Evolutionary conservation across 2,329 filamentous ascomycete species (phyloP).

Genomic region (Pseudogymnoascus sp.): DNA sequence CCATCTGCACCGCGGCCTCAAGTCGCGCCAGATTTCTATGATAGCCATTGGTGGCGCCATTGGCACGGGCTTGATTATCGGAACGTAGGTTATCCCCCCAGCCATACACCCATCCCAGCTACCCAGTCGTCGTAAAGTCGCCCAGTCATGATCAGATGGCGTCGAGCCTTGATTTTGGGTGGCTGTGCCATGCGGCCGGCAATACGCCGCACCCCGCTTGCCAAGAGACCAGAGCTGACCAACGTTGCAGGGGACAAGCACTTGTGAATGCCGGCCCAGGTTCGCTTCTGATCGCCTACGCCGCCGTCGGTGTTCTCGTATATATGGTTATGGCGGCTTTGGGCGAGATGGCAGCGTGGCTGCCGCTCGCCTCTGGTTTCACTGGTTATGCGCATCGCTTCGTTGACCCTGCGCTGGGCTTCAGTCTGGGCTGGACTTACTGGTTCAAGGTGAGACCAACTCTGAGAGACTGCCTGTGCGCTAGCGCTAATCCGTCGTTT

Average conservation of each 20-base stretch:
- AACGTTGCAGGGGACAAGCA: constrained; percentile 20
- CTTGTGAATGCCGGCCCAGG: constrained; percentile 40
- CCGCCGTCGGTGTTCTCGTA: constrained; percentile 61
- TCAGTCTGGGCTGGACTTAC: constrained; percentile 48
- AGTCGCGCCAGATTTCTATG: constrained; percentile 49
- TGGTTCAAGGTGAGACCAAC: constrained; percentile 24
- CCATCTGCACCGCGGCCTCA: constrained; percentile 41
- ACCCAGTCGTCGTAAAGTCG: background rate
- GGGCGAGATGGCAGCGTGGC: constrained; percentile 78
- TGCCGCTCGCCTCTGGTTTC: constrained; percentile 71
- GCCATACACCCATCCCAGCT: background rate
- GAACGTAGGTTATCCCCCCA: constrained; percentile 34
- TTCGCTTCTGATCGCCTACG: constrained; percentile 64
- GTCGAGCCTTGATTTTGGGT: background rate
- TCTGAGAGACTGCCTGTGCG: constrained; percentile 14
- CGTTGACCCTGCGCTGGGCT: constrained; percentile 72
- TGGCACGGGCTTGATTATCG: constrained; percentile 64
- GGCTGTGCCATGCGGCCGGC: constrained; percentile 9
- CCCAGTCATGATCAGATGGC: constrained; percentile 26
- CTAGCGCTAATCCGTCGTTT: background rate
- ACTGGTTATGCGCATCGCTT: constrained; percentile 74
- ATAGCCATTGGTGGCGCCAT: constrained; percentile 69
- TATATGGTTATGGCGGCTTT: constrained; percentile 75
- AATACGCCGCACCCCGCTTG: constrained; percentile 35
- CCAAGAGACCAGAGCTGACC: constrained; percentile 15